phyloP scores from a whole-genome alignment of 2,329 filamentous ascomycete genomes.

The Aspergillus amoenus region DNA sequence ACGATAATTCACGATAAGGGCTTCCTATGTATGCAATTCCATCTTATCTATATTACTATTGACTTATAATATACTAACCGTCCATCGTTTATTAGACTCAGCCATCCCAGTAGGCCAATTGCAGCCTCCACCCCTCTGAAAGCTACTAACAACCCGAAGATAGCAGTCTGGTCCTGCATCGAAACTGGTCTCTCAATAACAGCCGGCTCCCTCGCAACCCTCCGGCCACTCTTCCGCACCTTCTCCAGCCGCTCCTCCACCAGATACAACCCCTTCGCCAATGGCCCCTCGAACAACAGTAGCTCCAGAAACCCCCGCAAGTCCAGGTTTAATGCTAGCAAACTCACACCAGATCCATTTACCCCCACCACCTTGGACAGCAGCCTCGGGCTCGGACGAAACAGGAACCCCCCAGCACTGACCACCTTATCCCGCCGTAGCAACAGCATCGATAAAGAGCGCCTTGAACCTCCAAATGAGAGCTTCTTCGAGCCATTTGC shows the following conservation, averaged over 20 bases:
- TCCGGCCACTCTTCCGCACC: conserved; percentile 19
- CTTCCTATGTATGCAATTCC: conserved; percentile 20
- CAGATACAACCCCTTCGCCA: neutral
- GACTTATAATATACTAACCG: neutral
- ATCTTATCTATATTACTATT: neutral
- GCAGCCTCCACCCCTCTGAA: neutral
- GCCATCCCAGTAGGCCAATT: conserved; percentile 1
- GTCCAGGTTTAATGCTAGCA: neutral
- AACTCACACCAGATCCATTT: neutral
- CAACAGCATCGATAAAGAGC: neutral
- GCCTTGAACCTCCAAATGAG: neutral
- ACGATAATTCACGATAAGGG: conserved; percentile 14
- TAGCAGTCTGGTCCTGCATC: conserved; percentile 24
- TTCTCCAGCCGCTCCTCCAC: neutral
- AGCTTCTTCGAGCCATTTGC: neutral
- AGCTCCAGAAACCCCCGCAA: neutral
- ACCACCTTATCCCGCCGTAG: neutral
- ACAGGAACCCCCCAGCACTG: neutral
- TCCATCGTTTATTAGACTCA: neutral
- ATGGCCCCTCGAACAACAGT: neutral
- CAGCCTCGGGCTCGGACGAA: neutral
- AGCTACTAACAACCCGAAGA: conserved; percentile 3
- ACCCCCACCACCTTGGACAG: neutral
- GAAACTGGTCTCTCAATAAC: conserved; percentile 24
- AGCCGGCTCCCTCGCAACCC: conserved; percentile 21